These are phyloP conservation scores for Phytophthora gonapodyides DNA, from an alignment of 352 stramenopile genomes.

Conservation along the genomic window DNA sequence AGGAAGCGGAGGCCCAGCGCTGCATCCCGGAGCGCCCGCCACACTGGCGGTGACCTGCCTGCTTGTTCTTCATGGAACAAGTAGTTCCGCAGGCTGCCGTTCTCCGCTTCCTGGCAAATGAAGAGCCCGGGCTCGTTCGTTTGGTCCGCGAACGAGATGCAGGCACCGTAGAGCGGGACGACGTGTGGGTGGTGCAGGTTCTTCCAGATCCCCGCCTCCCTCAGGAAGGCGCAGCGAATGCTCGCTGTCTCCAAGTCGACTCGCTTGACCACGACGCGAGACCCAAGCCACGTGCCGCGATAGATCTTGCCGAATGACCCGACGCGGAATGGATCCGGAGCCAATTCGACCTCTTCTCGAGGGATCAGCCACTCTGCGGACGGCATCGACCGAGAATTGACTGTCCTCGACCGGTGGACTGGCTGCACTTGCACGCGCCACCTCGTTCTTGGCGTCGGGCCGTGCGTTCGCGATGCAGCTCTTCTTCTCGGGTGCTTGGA, in stretches of 20 bases:
- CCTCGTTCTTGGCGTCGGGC: background rate
- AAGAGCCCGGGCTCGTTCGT: constrained; percentile 13
- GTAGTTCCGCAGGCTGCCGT: constrained; percentile 18
- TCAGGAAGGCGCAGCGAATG: constrained; percentile 3
- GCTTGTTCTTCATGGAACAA: constrained; percentile 23
- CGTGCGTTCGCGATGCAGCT: background rate
- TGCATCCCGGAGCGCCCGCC: constrained; percentile 27
- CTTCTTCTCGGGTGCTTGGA: constrained; percentile 6
- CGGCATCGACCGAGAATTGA: background rate
- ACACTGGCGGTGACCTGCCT: constrained; percentile 9
- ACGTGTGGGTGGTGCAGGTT: constrained; percentile 87
- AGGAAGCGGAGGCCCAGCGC: constrained; percentile 33
- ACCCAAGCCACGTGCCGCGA: constrained; percentile 7
- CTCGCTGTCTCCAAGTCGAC: constrained; percentile 1
- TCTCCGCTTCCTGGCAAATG: constrained; percentile 20
- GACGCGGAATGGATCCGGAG: constrained; percentile 2
- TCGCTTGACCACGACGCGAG: constrained; percentile 12
- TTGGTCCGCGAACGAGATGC: constrained; percentile 9
- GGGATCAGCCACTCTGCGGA: constrained; percentile 5
- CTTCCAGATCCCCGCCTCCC: constrained; percentile 89
- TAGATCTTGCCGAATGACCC: constrained; percentile 17
- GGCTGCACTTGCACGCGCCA: constrained; percentile 13
- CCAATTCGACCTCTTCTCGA: constrained; percentile 5
- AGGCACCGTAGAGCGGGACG: constrained; percentile 63
- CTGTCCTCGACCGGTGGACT: background rate